Evolutionary conservation across 768 basidiomycete genomes (phyloP), one percentile per base, ranked within the genome.

Genomic region (Saitozyma sp.): DNA sequence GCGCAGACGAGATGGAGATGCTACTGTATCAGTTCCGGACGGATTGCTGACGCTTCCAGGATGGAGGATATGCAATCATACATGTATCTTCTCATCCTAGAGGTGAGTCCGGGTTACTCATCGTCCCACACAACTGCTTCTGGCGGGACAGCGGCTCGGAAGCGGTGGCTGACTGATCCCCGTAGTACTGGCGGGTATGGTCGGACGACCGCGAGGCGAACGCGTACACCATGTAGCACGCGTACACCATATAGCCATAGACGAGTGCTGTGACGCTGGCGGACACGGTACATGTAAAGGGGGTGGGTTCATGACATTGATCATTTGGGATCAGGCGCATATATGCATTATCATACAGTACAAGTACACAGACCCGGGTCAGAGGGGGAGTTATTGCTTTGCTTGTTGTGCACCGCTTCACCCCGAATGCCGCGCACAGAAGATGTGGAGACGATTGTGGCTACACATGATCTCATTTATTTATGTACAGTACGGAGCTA

Each of bases 1-100:
- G 29, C 2, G 29, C 29, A 29, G 29, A n/a, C n/a, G 29, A 29
- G 29, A 29, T 29, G 29, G 29, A 29, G 29, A 29, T 29, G 11
- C 37, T 45, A 14, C 13, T 38, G 6, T 37, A 14, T 16, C 29
- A 29, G 29, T 29, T 29, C 29, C 29, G 5, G 29, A 29, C 5
- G 38, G 43, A 58, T 50, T 59, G 57, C 52, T 29, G 19, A 54
- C 10, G 50, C 8, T 13, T 52, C 3, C 37, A 73, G 71, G 45
- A 55, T 66, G 52, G 66, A 66, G 38, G 76, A 75, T 56, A 77
- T 77, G 76, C 76, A 75, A 58, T 71, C 71, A 38, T 77, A 62
- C 56, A 75, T 65, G 51, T 66, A 70, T 50, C 52, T 77, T 11
- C 59, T 70, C 50, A 54, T 71, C 4, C 57, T 77, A n/a, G 76